A percentile compares a stretch with the other conserved stretches of the same genome.
Conservation (phyloP, 2,329 filamentous ascomycete species). For the Ascochyta rabiei region DNA sequence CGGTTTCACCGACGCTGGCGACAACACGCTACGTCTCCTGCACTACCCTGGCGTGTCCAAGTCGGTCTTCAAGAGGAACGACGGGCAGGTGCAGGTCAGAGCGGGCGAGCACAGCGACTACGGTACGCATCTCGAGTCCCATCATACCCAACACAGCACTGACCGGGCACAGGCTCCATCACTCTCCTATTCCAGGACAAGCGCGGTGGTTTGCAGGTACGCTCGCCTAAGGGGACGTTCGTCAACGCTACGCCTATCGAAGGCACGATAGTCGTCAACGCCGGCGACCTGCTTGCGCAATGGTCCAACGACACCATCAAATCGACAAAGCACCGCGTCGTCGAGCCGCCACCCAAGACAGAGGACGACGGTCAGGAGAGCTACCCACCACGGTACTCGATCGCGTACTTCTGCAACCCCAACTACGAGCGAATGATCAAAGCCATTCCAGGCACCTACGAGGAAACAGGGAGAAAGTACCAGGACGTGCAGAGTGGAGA, state of each 20-base stretch:
- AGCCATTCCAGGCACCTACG: slow-evolving; percentile 79
- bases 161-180: slow-evolving; percentile 42
- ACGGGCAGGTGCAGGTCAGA: slow-evolving; percentile 73
- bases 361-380: slow-evolving; percentile 56
- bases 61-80: slow-evolving; percentile 69
- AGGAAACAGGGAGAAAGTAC: slow-evolving; percentile 77
- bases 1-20: slow-evolving; percentile 65
- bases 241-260: slow-evolving; percentile 83
- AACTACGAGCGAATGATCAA: slow-evolving; percentile 79
- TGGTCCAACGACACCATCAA: slow-evolving; percentile 94
- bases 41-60: slow-evolving; percentile 76
- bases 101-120: slow-evolving; percentile 80
- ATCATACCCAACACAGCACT: neutral
- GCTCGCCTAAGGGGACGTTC: slow-evolving; percentile 76
- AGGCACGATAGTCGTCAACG: slow-evolving; percentile 85
- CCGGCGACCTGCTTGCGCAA: slow-evolving; percentile 81
- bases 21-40: slow-evolving; percentile 66
- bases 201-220: slow-evolving; percentile 64
- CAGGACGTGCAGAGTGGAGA: slow-evolving; percentile 76
- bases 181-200: slow-evolving; percentile 58
- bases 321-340: slow-evolving; percentile 87
- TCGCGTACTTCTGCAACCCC: slow-evolving; percentile 93
- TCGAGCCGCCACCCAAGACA: slow-evolving; percentile 71
- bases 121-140: slow-evolving; percentile 35
- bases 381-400: slow-evolving; percentile 79